A percentile compares a stretch with the other conserved stretches of the same genome.
These are phyloP conservation scores for Rhizopogon vinicolor DNA, from an alignment of 768 basidiomycete species.

Conservation along the genomic window DNA sequence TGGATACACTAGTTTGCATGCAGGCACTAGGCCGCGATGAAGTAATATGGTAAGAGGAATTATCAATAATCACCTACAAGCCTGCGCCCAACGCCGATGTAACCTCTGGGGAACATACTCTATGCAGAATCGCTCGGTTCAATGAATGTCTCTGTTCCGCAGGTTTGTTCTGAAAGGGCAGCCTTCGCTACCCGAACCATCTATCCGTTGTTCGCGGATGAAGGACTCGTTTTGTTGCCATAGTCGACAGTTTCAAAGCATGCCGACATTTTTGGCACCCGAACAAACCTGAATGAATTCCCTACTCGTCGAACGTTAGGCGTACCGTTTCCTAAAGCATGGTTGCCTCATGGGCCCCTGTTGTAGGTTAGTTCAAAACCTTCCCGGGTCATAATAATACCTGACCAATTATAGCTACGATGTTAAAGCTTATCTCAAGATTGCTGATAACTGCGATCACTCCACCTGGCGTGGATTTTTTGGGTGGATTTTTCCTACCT, in stretches of 20 bases:
- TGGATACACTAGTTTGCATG: too few species aligned
- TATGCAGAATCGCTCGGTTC: too few species aligned
- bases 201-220: slow-evolving; percentile 29
- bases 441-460: slow-evolving; percentile 8
- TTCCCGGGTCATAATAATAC: neutral
- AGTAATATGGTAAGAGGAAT: too few species aligned
- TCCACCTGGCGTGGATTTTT: slow-evolving; percentile 19
- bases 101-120: too few species aligned
- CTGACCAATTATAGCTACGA: slow-evolving; percentile 31
- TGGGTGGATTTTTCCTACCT: slow-evolving; percentile 19
- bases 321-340: slow-evolving; percentile 45
- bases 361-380: slow-evolving; percentile 29
- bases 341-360: slow-evolving; percentile 37
- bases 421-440: slow-evolving; percentile 21
- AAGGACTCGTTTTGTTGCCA: neutral
- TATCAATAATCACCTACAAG: too few species aligned
- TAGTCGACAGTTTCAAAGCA: neutral
- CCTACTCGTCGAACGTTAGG: slow-evolving; percentile 44
- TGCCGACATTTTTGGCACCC: slow-evolving; percentile 1
- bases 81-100: too few species aligned
- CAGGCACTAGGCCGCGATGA: too few species aligned
- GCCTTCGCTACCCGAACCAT: slow-evolving; percentile 45
- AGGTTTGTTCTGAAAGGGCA: slow-evolving; percentile 2
- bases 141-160: too few species aligned
- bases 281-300: slow-evolving; percentile 15